Evolutionary conservation across 2,329 filamentous ascomycete species (phyloP), one percentile per base, ranked within the genome.

Genomic region (Stemphylium vesicarium): DNA sequence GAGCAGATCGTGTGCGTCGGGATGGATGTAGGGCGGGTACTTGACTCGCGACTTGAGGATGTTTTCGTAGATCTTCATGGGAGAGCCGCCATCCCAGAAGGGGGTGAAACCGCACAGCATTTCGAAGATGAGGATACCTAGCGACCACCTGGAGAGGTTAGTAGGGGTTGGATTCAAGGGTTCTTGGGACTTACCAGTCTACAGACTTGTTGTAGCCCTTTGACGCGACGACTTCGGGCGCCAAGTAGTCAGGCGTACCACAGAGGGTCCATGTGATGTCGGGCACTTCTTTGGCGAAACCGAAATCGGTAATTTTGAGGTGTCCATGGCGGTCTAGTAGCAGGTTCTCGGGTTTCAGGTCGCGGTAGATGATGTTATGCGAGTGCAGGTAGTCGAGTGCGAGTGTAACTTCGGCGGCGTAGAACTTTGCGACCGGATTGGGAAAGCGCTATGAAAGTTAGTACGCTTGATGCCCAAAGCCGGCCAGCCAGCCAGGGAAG

Each of bases 191-290:
- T 80, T 80, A 97, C 95, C 95, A 99, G 75, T 99, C 95, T 15
- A 99, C 95, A 36, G 94, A 97, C 77, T 98, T 99, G 82, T 99
- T 99, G 82, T 99, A 99, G 48, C 95, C 95, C 79, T 98, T 98
- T 76, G 94, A 97, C 56, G 92, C 93, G n/a, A 99, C 95, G 12
- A 99, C 95, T 79, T 99, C 95, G 0, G 95, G 95, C 0, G 95
- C 95, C 32, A 99, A 85, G 75, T 99, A 99, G 78, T 99, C 95
- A 6, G 95, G 95, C 11, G 95, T 99, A 57, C 95, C 95, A 74
- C 95, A 99, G 37, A 99, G 84, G 22, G 95, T 99, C 95, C 95
- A 99, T 37, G 95, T 99, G 79, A 98, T 98, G 82, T 99, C 95
- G 13, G 93, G 93, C 22, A 99, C 95, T 65, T 93, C 91, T 81